These are phyloP conservation scores for Sorghum bicolor DNA, from an alignment of 176 grass and related monocot genomes.

Conservation along the genomic window Sorghum_bicolor_NCBIv3 NC_012873.2:1488001-1488500, in stretches of 20 bases:
- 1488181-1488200: constrained; percentile 61
- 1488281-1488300: constrained; percentile 31
- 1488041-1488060: not conserved
- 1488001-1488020: no score
- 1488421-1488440: no score
- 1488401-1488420: no score
- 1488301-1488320: constrained; percentile 51
- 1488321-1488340: constrained; percentile 1
- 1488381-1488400: no score
- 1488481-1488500: no score
- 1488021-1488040: no score
- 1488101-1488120: constrained; percentile 38
- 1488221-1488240: not conserved
- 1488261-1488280: constrained; percentile 64
- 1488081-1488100: constrained; percentile 62
- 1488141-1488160: constrained; percentile 29
- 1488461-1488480: no score
- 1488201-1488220: constrained; percentile 35
- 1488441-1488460: no score
- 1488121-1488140: constrained; percentile 20
- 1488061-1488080: constrained; percentile 51
- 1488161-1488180: constrained; percentile 30
- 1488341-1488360: not conserved
- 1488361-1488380: no score
- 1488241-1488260: constrained; percentile 38